Evolutionary conservation across 2,329 filamentous ascomycete genomes (phyloP).

Genomic region (Grosmannia clavigera): DNA sequence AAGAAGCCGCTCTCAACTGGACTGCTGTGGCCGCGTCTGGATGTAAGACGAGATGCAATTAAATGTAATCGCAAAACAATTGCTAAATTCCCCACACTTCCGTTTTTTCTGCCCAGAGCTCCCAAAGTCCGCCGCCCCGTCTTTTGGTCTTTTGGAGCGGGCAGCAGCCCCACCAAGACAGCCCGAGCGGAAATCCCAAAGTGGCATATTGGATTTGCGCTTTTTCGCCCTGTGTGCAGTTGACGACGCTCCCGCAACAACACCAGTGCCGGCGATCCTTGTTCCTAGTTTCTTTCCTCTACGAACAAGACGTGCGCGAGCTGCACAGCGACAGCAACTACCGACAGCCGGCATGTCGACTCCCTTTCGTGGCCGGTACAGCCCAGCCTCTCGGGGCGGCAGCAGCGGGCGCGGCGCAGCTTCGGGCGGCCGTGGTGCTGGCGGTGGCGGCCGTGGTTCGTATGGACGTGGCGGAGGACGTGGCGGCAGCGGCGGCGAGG

Average conservation of each 20-base stretch:
- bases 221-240: too few species aligned
- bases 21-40: not conserved
- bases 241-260: too few species aligned
- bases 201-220: too few species aligned
- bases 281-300: too few species aligned
- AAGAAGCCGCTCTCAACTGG: not conserved
- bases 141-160: not conserved
- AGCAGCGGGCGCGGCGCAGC: constrained; percentile 2
- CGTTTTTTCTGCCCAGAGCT: not conserved
- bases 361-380: constrained; percentile 13
- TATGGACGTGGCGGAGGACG: constrained; percentile 4
- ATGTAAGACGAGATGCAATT: not conserved
- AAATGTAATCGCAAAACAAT: not conserved
- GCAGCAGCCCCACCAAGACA: too few species aligned
- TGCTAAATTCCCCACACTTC: not conserved
- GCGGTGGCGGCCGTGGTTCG: constrained; percentile 2
- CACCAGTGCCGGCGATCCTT: too few species aligned
- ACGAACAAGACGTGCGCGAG: too few species aligned
- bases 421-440: not conserved
- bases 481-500: constrained; percentile 19
- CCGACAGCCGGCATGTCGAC: constrained; percentile 8
- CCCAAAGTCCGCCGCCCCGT: too few species aligned
- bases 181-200: too few species aligned
- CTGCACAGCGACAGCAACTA: too few species aligned
- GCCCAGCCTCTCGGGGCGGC: constrained; percentile 10